Evolutionary conservation across 2,329 filamentous ascomycete genomes (phyloP).

Genomic region (Clonostachys sp.): DNA sequence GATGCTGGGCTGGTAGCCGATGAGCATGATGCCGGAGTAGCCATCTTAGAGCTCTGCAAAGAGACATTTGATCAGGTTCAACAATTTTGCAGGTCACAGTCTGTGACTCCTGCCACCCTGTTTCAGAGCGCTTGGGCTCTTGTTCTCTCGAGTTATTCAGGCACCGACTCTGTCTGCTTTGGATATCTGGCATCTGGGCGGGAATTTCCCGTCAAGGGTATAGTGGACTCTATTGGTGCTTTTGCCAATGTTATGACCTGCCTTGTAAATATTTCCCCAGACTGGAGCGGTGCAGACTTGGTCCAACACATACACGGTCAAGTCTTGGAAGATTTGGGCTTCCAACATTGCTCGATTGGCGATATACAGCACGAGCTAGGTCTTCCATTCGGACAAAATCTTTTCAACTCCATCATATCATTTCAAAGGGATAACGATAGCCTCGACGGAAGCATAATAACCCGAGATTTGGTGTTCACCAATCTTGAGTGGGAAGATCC

Average conservation of each 20-base stretch:
- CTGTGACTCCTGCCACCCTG: constrained; percentile 1
- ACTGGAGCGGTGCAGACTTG: background rate
- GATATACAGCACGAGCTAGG: constrained; percentile 4
- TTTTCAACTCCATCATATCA: constrained; percentile 8
- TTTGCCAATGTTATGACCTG: constrained; percentile 52
- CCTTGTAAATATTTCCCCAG: background rate
- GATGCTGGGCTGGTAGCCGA: background rate
- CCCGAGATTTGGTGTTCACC: too few species aligned
- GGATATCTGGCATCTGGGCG: constrained; percentile 6
- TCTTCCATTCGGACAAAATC: constrained; percentile 2
- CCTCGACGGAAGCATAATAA: too few species aligned
- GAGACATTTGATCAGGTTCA: background rate
- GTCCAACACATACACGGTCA: constrained; percentile 14
- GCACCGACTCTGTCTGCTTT: constrained; percentile 2
- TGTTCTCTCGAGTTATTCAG: constrained; percentile 1
- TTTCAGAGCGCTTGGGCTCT: constrained; percentile 1
- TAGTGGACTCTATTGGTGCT: constrained; percentile 5
- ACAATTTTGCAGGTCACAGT: background rate
- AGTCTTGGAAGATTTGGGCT: background rate
- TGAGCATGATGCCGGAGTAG: too few species aligned
- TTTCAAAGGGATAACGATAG: background rate
- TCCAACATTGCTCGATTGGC: constrained; percentile 2
- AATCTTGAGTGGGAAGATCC: constrained; percentile 3
- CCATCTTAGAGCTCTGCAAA: background rate
- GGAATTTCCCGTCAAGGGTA: constrained; percentile 3